These are phyloP conservation scores for Fusarium mexicanum DNA, from an alignment of 2,329 filamentous ascomycete genomes.

Conservation along the genomic window DNA sequence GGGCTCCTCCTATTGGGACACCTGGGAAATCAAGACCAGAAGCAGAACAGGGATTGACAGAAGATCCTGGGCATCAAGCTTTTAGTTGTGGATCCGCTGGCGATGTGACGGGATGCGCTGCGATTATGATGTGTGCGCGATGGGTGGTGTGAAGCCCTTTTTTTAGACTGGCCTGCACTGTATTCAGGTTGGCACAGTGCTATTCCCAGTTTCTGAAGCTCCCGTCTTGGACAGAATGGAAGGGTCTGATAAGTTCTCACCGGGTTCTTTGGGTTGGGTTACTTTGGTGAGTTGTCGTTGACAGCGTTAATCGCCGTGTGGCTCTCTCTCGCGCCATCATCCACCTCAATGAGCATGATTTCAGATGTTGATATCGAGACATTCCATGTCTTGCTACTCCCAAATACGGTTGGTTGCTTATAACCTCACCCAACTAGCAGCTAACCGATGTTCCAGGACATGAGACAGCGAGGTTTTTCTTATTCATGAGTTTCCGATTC, in stretches of 20 bases:
- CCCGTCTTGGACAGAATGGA: background rate
- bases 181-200: constrained; percentile 16
- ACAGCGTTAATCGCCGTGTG: constrained; percentile 24
- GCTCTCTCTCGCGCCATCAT: constrained; percentile 32
- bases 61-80: constrained; percentile 34
- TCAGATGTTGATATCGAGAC: constrained; percentile 2
- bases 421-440: background rate
- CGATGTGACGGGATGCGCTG: constrained; percentile 28
- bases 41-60: constrained; percentile 8
- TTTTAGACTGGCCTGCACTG: constrained; percentile 20
- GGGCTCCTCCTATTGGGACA: constrained; percentile 24
- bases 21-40: background rate
- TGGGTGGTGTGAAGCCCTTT: constrained; percentile 28
- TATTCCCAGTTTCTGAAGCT: background rate
- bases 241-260: constrained; percentile 24
- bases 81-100: constrained; percentile 30
- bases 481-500: constrained; percentile 13
- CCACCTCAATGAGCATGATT: constrained; percentile 33
- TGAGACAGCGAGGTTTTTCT: constrained; percentile 13
- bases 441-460: constrained; percentile 11
- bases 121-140: constrained; percentile 11
- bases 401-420: constrained; percentile 7
- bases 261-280: constrained; percentile 32
- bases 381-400: constrained; percentile 2
- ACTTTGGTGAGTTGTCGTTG: constrained; percentile 29